Evolutionary conservation across 768 basidiomycete species (phyloP), one percentile per base, ranked within the genome.

Genomic region (Mycena epipterygia): DNA sequence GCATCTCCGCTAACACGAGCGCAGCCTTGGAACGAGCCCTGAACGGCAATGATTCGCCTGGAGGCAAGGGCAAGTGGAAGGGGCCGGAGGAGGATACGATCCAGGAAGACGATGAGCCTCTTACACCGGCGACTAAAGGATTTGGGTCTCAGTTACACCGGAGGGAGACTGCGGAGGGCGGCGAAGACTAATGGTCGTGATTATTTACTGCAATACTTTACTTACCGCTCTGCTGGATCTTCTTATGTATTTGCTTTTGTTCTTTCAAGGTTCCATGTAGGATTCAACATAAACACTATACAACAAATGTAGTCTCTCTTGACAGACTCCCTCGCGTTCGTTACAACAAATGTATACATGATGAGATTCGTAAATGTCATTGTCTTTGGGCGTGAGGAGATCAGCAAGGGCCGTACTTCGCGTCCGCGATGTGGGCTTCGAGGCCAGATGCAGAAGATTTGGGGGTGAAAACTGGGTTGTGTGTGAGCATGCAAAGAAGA

Each of bases 21-120:
- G n/a, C 48, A 82, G 90, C 88, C 35, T 79, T 93, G 53, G 91
- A 93, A 76, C 83, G 83, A 53, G 90, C 91, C 5, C 78, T 92
- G 58, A 83, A 82, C 25, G 77, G 77, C 30, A 70, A 80, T 9
- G 84, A 83, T 0, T 75, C 79, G 16, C 79, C 77, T 21, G 74
- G 74, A 67, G 67, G 46, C 5, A 73, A 73, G 49, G 71, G 81
- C 32, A 80, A 82, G 68, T 83, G 85, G 75, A 85, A 81, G 64
- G 83, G 82, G 30, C 79, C 80, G 9, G 76, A 79, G 30, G 82
- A 84, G 73, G 88, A 84, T 74, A 87, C 85, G 70, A 86, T 88
- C 56, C 75, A 81, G 25, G 88, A 89, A 70, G 77, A 76, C 52
- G 87, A 87, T 7, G 89, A 86, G 64, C 83, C 80, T 42, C 64